These are phyloP conservation scores for Penicillium cinerascens DNA, from an alignment of 495 filamentous ascomycete species.

Conservation along the genomic window DNA sequence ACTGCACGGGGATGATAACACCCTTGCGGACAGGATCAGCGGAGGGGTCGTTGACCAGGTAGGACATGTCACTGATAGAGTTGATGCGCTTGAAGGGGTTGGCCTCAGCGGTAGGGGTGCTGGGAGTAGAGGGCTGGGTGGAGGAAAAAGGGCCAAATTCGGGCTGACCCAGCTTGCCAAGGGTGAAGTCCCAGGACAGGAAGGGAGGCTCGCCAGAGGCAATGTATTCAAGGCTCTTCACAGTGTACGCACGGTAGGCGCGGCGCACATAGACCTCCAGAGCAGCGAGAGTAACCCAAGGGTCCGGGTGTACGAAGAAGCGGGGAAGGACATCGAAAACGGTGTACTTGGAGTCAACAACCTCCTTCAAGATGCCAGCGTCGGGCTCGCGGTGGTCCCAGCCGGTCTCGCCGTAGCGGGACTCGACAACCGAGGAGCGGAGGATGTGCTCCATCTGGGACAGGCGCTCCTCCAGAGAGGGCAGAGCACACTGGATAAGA, in stretches of 20 bases:
- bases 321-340: slow-evolving; percentile 93
- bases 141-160: slow-evolving; percentile 81
- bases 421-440: slow-evolving; percentile 93
- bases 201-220: slow-evolving; percentile 72
- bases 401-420: slow-evolving; percentile 92
- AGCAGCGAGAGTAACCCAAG: slow-evolving; percentile 91
- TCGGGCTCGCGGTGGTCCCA: slow-evolving; percentile 95
- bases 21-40: slow-evolving; percentile 84
- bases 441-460: slow-evolving; percentile 99
- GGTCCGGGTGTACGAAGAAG: slow-evolving; percentile 91
- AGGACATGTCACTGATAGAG: slow-evolving; percentile 96
- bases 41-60: slow-evolving; percentile 62
- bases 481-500: slow-evolving; percentile 92
- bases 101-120: slow-evolving; percentile 66
- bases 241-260: slow-evolving; percentile 90
- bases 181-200: slow-evolving; percentile 91
- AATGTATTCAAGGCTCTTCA: slow-evolving; percentile 86
- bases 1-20: slow-evolving; percentile 88
- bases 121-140: slow-evolving; percentile 75
- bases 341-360: slow-evolving; percentile 96
- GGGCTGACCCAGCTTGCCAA: slow-evolving; percentile 84
- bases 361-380: slow-evolving; percentile 85
- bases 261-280: slow-evolving; percentile 95
- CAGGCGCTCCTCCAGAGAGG: slow-evolving; percentile 89
- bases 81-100: slow-evolving; percentile 73